Base-by-base conservation (phyloP, 306 rosid genomes). In the Citrullus mucosospermus region DNA sequence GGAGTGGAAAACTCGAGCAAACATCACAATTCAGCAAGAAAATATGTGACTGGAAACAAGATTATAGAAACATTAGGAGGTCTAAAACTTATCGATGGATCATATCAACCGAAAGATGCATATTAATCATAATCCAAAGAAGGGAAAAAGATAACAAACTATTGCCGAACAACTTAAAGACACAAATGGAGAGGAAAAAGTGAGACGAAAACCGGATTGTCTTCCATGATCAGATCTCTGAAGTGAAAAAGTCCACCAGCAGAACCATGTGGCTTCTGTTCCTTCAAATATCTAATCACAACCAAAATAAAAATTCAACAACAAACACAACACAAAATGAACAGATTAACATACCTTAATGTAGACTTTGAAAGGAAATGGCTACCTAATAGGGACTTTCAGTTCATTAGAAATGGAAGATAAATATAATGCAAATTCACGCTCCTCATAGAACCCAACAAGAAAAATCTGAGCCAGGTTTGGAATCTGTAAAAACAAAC, bases 391-490 rank as follows among this genome's bases (percentile, higher is more conserved):
- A 55, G 99, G 97, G 67, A 95, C 80, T 84, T 88, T 92, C 56
- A 95, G 97, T 83, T 95, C 97, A 78, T 88, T 91, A n/a, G 99
- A 95, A 82, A 95, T 87, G 22, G 99, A 87, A 15, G 98, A 95
- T 1, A 90, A 91, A 66, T 89, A 92, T 59, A 92, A 82, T 0
- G 99, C 90, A 9, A 95, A 90, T 76, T 95, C 99, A 20, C 97
- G 99, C 78, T 92, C 99, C 83, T 95, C 97, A 2, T 95, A 92
- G 88, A 95, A 95, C 58, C 99, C 97, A 85, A 95, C 56, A 8
- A 95, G 99, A 78, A 84, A 92, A 81, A 95, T 90, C 69, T 88
- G 96, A 67, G 88, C 92, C 80, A 95, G 84, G 83, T 92, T 92
- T 4, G 97, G 96, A 82, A 95, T 95, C 98, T 94, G 95, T 28